These are phyloP conservation scores for Sechiopsis laciniata DNA, from an alignment of 306 rosid species.

Conservation along the genomic window DNA sequence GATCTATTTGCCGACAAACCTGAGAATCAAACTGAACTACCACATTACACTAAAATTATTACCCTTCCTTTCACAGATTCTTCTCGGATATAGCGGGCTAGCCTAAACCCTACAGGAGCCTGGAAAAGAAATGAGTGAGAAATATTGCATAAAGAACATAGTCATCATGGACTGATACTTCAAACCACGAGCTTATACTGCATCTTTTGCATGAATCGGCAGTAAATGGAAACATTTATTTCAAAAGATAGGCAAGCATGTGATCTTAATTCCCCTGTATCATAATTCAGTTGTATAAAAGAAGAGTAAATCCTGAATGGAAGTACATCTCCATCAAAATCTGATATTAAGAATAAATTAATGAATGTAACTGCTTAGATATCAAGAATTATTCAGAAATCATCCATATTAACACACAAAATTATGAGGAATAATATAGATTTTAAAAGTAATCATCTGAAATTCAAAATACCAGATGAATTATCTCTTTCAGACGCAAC, in stretches of 20 bases:
- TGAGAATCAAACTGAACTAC: slow-evolving; percentile 19
- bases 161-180: slow-evolving; percentile 3
- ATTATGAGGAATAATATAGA: neutral
- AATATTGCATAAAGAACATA: slow-evolving; percentile 16
- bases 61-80: slow-evolving; percentile 71
- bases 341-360: neutral
- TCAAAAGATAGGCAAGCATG: neutral
- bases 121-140: slow-evolving; percentile 30
- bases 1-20: slow-evolving; percentile 24
- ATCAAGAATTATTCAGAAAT: neutral
- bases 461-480: slow-evolving; percentile 55
- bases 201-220: neutral
- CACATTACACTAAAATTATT: slow-evolving; percentile 26
- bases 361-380: neutral
- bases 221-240: neutral
- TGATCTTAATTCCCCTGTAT: neutral
- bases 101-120: slow-evolving; percentile 78
- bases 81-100: slow-evolving; percentile 55
- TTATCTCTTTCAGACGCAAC: slow-evolving; percentile 46
- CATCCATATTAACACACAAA: slow-evolving; percentile 1
- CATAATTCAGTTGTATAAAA: neutral
- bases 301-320: neutral
- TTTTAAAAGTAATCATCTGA: neutral
- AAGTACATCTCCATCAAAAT: neutral
- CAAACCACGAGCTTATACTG: neutral